Percentiles rank a stretch among this genome's conserved stretches.
These are phyloP conservation scores for Pseudocercospora macadamiae DNA, from an alignment of 2,329 filamentous ascomycete species.

Conservation along the genomic window DNA sequence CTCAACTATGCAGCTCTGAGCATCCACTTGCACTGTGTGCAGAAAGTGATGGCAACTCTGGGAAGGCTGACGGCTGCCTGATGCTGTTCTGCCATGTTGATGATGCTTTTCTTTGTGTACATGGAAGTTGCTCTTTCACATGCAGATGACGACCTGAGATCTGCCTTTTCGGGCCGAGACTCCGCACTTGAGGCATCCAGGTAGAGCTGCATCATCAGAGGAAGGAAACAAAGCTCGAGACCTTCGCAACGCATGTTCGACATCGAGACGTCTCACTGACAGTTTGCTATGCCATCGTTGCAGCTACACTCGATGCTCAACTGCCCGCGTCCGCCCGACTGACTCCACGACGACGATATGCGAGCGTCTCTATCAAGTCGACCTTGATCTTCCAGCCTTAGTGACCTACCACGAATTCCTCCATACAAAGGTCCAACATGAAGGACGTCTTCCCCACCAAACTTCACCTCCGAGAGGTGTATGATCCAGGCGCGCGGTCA, in stretches of 20 bases:
- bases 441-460: conserved; percentile 32
- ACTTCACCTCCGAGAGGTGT: conserved; percentile 34
- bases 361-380: conserved; percentile 18
- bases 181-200: not conserved
- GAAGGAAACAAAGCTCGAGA: not conserved
- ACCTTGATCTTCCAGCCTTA: conserved; percentile 1
- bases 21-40: conserved; percentile 69
- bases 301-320: not conserved
- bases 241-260: not conserved
- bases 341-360: not conserved
- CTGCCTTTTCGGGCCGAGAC: not conserved
- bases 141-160: not conserved
- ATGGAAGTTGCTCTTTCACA: not conserved
- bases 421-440: conserved; percentile 24
- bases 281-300: conserved; percentile 3
- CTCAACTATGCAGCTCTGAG: conserved; percentile 56
- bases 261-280: not conserved
- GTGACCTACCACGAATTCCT: not conserved
- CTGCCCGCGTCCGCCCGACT: not conserved
- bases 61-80: conserved; percentile 53
- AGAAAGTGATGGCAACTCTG: conserved; percentile 84
- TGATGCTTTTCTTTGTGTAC: not conserved
- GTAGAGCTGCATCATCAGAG: not conserved
- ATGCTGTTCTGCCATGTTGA: not conserved
- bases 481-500: conserved; percentile 23